Evolutionary conservation across 371 early-diverging fungal genomes (phyloP), one percentile per base, ranked within the genome.

Genomic region (Fennellomyces sp.): DNA sequence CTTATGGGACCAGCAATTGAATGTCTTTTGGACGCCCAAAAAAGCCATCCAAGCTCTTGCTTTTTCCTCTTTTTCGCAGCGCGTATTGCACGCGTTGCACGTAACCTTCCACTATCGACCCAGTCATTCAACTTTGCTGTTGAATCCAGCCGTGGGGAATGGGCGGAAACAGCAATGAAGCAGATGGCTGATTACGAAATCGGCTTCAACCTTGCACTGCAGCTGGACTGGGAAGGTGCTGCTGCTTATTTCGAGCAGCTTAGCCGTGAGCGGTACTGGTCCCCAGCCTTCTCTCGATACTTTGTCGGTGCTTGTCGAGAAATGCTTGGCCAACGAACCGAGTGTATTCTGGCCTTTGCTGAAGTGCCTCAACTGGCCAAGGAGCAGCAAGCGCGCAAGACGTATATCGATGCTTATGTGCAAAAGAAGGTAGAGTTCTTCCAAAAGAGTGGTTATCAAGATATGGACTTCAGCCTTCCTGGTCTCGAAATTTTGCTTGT

Each of bases 11-110:
- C 82, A 7, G 83, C 87, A 12, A 76, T 84, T 51, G 80, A 83
- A 69, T 82, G 82, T 41, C 66, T 86, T 0, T 58, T 80, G 35
- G 81, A 83, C 19, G 86, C 88, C 0, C 76, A 84, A 29, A 67
- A 68, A 5, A 68, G 69, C 13, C 81, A 82, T 58, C 84, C 84
- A 4, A 81, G 82, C 12, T 84, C 85, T 0, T 83, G 82, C 13
- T 84, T 87, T 63, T 87, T 85, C 56, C 64, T 84, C 2, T 83
- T 80, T 54, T 84, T 83, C 63, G 72, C 81, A 0, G 86, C 84
- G 8, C 80, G 84, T 15, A 80, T 82, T 52, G 65, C 76, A 3
- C 79, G 85, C 21, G 69, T 80, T 13, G 78, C 82, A 17, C 72
- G 81, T 0, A 72, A 79, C 48, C 51, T 83, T 28, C 72, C 83